A percentile compares a stretch with the other conserved stretches of the same genome.
Conservation (phyloP, 176 grass and related monocot species). For the Oryza coarctata region DNA sequence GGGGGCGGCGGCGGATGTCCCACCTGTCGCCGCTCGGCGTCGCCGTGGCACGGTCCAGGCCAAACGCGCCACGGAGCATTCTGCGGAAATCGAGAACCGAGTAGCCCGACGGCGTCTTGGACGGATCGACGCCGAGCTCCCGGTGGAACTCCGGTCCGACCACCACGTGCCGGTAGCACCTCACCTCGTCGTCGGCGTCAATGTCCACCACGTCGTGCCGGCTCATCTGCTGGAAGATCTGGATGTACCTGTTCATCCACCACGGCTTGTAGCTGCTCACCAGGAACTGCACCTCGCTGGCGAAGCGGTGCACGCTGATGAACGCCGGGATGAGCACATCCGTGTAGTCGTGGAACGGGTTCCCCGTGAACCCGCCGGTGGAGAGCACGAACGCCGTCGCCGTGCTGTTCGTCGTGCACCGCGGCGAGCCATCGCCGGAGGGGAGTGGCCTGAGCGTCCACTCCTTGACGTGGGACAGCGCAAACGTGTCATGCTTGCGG, state of each 20-base stretch:
- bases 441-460: constrained; percentile 48
- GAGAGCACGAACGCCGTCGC: constrained; percentile 58
- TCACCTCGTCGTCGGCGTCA: constrained; percentile 54
- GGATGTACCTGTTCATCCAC: constrained; percentile 64
- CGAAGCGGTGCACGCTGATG: constrained; percentile 51
- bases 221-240: constrained; percentile 64
- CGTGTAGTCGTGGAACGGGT: constrained; percentile 91
- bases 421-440: background rate
- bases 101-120: constrained; percentile 17
- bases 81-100: constrained; percentile 55
- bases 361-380: constrained; percentile 67
- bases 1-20: constrained; percentile 51
- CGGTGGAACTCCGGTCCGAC: constrained; percentile 67
- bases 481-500: constrained; percentile 50
- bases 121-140: constrained; percentile 58
- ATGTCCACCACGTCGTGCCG: constrained; percentile 65
- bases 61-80: constrained; percentile 60
- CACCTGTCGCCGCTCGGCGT: constrained; percentile 54
- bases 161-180: constrained; percentile 56
- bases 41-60: constrained; percentile 57
- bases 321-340: constrained; percentile 81
- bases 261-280: constrained; percentile 66
- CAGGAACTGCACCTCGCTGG: constrained; percentile 66
- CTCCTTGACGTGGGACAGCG: constrained; percentile 52
- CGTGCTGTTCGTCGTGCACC: constrained; percentile 50